A percentile compares a stretch with the other conserved stretches of the same genome.
These are phyloP conservation scores for Keithomyces neogunnii DNA, from an alignment of 2,329 filamentous ascomycete species.

Conservation along the genomic window DNA sequence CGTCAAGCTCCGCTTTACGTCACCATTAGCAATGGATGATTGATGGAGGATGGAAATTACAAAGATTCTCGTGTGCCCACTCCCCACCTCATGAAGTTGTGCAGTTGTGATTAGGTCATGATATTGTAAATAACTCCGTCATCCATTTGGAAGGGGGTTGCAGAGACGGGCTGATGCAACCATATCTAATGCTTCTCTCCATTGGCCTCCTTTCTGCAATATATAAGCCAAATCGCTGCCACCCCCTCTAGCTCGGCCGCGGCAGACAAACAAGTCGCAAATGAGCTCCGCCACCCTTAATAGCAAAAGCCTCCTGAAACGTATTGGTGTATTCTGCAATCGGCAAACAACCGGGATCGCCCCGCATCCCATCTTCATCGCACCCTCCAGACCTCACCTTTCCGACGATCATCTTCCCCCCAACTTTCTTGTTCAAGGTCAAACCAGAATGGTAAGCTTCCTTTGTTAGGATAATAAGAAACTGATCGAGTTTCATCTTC, in stretches of 20 bases:
- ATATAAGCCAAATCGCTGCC: background rate
- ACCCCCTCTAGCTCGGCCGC: background rate
- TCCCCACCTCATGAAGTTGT: too few relatives aligned
- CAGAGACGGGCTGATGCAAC: background rate
- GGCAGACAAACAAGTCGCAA: background rate
- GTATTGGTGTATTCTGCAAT: background rate
- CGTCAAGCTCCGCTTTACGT: constrained; percentile 19
- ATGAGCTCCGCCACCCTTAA: background rate
- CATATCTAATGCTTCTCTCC: background rate
- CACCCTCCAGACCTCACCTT: background rate
- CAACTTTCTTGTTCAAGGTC: background rate
- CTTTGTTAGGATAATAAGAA: too few relatives aligned
- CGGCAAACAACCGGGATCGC: background rate
- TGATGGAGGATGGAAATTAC: background rate
- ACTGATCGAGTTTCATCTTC: too few relatives aligned
- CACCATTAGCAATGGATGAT: constrained; percentile 21
- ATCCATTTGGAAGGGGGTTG: background rate
- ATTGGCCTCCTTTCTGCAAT: too few relatives aligned
- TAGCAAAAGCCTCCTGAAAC: background rate
- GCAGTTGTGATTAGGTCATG: background rate
- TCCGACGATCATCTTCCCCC: background rate
- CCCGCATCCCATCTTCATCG: background rate
- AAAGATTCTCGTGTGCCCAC: background rate
- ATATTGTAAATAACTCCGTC: constrained; percentile 1
- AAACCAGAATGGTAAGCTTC: constrained; percentile 5